These are phyloP conservation scores for Tephrocybe rancida DNA, from an alignment of 768 basidiomycete species.

Conservation along the genomic window DNA sequence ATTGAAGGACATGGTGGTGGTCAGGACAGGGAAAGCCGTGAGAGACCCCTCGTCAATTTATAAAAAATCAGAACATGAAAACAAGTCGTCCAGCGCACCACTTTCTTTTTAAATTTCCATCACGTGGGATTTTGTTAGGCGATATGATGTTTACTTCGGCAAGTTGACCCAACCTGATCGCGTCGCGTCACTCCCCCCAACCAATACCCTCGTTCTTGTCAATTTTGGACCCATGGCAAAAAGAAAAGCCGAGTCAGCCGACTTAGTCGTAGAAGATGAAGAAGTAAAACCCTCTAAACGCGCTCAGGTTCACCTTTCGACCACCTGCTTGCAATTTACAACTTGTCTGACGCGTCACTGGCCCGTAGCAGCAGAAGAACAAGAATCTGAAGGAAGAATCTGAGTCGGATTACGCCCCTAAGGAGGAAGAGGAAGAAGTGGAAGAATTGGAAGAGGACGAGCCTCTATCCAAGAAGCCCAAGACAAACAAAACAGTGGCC, in stretches of 20 bases:
- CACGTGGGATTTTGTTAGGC: constrained; percentile 13
- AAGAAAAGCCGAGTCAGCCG: constrained; percentile 22
- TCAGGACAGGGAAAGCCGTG: constrained; percentile 9
- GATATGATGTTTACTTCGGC: neutral
- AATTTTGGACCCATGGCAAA: constrained; percentile 23
- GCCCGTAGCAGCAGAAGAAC: constrained; percentile 9
- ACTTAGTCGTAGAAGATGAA: constrained; percentile 12
- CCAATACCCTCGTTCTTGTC: neutral
- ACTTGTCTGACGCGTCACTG: constrained; percentile 5
- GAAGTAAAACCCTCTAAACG: constrained; percentile 4
- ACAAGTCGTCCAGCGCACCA: constrained; percentile 13
- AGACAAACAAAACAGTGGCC: constrained; percentile 15
- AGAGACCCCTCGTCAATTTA: constrained; percentile 8
- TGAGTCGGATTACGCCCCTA: constrained; percentile 15
- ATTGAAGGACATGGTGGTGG: constrained; percentile 49
- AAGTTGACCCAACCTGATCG: neutral
- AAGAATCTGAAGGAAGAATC: constrained; percentile 10
- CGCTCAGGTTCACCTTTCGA: neutral
- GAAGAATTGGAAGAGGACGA: constrained; percentile 7
- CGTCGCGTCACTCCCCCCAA: neutral
- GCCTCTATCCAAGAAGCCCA: constrained; percentile 37
- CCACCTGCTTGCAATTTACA: neutral
- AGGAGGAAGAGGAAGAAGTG: constrained; percentile 18
- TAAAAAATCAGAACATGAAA: constrained; percentile 3
- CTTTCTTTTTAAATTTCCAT: constrained; percentile 11